Conservation (phyloP, 177 flowering plant species). For the Tripterygium wilfordii region DNA sequence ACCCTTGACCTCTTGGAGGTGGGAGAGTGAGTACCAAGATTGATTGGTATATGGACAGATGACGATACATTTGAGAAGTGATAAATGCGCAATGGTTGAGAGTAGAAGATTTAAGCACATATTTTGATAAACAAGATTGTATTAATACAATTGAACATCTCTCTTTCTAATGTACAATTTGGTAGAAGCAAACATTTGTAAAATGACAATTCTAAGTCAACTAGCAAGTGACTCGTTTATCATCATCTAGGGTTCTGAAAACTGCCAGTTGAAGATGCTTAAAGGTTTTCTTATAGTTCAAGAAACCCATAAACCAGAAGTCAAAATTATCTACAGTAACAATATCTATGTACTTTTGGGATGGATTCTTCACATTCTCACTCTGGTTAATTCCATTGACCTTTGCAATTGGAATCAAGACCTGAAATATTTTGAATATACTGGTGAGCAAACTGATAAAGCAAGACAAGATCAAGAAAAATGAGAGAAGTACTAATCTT, state of each 20-base stretch:
- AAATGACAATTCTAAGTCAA: background rate
- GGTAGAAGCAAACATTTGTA: too few relatives aligned
- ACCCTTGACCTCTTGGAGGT: too few relatives aligned
- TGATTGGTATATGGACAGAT: too few relatives aligned
- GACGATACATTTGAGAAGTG: too few relatives aligned
- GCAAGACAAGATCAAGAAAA: background rate
- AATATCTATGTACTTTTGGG: conserved; percentile 25
- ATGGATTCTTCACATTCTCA: conserved; percentile 21
- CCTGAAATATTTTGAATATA: conserved; percentile 9
- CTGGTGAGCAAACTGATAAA: background rate
- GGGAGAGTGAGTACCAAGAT: too few relatives aligned
- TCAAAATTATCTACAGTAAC: conserved; percentile 25
- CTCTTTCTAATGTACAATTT: too few relatives aligned
- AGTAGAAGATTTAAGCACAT: too few relatives aligned
- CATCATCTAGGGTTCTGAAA: conserved; percentile 4
- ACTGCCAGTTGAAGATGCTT: conserved; percentile 16
- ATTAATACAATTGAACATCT: too few relatives aligned
- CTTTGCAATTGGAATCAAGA: conserved; percentile 20
- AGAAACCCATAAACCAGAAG: conserved; percentile 31
- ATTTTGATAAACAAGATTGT: too few relatives aligned
- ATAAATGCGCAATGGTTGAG: too few relatives aligned
- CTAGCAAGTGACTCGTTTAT: conserved; percentile 3
- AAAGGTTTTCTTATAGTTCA: conserved; percentile 18
- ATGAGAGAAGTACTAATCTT: background rate
- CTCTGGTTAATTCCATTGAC: conserved; percentile 17